Evolutionary conservation across 2,329 filamentous ascomycete genomes (phyloP), one percentile per base, ranked within the genome.

Genomic region (Capronia coronata): DNA sequence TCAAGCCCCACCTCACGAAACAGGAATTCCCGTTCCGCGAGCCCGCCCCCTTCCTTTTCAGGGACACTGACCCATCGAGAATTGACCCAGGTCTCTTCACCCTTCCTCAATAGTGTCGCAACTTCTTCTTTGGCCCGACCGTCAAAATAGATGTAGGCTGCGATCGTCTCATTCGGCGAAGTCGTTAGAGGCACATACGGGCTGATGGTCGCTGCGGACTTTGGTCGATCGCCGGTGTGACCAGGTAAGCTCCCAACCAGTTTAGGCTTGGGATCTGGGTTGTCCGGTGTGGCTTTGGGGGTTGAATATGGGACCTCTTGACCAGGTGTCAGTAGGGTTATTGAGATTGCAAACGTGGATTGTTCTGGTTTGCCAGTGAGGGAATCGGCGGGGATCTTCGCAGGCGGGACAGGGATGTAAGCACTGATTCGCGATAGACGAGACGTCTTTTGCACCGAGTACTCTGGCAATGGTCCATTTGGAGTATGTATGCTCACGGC

Each of bases 31-130:
- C 93, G 82, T 73, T 98, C 93, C 23, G 93, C 93, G 39, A 98
- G 79, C 35, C 93, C 93, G 43, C 93, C 93, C 25, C 91, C 91
- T 69, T 97, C 91, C 19, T 84, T 81, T 22, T 90, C 84, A 2
- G 91, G 88, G 5, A 98, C 82, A 64, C 94, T 91, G 43, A 98
- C 93, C 93, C 93, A 98, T 61, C 93, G 79, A 48, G 89, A 96
- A 64, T 97, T 98, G 19, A 98, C 94, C 93, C 93, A 98, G 1
- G 93, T 98, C 71, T 98, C 93, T 66, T 97, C 93, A 19, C 93
- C 91, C 10, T 90, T 85, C 48, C 93, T 79, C 45, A 98, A 75
- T 49, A 98, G 74, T 10, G 93, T 98, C 45, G 93, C 93, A 2
- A 98, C 94, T 71, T 98, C 93, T 67, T 98, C 93, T 68, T 98